phyloP scores from a whole-genome alignment of 78 protist species.

The Dictyostelium brefeldianum region DNA sequence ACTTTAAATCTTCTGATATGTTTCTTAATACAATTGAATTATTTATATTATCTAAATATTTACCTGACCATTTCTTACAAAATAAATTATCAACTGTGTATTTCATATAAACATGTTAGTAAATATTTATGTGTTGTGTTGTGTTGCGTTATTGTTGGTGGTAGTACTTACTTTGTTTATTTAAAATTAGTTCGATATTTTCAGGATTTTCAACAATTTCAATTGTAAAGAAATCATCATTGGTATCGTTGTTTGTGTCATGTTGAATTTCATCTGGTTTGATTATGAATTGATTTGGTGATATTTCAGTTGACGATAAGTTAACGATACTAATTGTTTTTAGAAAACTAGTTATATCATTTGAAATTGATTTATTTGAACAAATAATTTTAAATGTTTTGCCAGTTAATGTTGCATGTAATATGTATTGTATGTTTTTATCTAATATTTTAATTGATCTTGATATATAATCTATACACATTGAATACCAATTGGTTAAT shows the following conservation, averaged over 20 bases:
- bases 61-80: slow-evolving; percentile 52
- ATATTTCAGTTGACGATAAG: background rate
- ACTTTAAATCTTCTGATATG: slow-evolving; percentile 42
- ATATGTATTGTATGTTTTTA: slow-evolving; percentile 4
- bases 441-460: slow-evolving; percentile 43
- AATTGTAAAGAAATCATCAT: background rate
- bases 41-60: slow-evolving; percentile 11
- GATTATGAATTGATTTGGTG: background rate
- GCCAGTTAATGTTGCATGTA: slow-evolving; percentile 40
- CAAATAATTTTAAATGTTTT: background rate
- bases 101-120: background rate
- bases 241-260: background rate
- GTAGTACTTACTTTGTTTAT: slow-evolving; percentile 9
- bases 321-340: slow-evolving; percentile 34
- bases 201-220: background rate
- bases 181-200: background rate
- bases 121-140: background rate
- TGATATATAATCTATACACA: slow-evolving; percentile 55
- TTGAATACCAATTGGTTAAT: slow-evolving; percentile 59
- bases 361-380: background rate
- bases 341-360: slow-evolving; percentile 29
- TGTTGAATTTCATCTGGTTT: slow-evolving; percentile 1
- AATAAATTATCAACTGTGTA: slow-evolving; percentile 28
- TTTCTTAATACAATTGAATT: slow-evolving; percentile 25
- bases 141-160: too few species aligned